Conservation (phyloP, 2,329 filamentous ascomycete genomes). For the Colletotrichum liaoningense region DNA sequence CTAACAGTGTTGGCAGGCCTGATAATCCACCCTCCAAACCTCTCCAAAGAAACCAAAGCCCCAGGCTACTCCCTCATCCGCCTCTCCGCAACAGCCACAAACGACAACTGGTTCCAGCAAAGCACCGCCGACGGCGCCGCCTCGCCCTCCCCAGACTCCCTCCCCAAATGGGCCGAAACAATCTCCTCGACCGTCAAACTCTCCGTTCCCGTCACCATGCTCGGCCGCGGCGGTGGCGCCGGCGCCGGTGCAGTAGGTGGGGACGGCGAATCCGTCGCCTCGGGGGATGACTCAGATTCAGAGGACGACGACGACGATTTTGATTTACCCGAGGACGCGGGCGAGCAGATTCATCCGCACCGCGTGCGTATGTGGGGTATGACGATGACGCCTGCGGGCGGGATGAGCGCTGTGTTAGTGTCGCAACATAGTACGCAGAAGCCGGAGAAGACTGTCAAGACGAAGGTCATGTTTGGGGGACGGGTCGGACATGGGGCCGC, state of each 20-base stretch:
- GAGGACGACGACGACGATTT: slow-evolving; percentile 44
- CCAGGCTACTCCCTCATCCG: slow-evolving; percentile 65
- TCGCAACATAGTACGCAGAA: slow-evolving; percentile 61
- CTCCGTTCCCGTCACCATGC: slow-evolving; percentile 57
- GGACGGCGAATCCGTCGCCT: slow-evolving; percentile 30
- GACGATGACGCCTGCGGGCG: slow-evolving; percentile 61
- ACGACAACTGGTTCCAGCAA: slow-evolving; percentile 65
- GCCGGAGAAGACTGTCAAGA: slow-evolving; percentile 54
- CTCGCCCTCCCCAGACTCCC: slow-evolving; percentile 30
- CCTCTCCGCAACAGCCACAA: slow-evolving; percentile 62
- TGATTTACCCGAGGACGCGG: slow-evolving; percentile 46
- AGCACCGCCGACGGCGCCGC: slow-evolving; percentile 50
- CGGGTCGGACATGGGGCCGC: background rate
- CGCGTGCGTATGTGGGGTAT: slow-evolving; percentile 66
- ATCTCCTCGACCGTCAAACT: slow-evolving; percentile 57
- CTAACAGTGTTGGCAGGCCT: slow-evolving; percentile 51
- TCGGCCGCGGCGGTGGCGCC: slow-evolving; percentile 48
- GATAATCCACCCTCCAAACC: slow-evolving; percentile 55
- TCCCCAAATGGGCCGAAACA: slow-evolving; percentile 57
- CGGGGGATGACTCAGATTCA: slow-evolving; percentile 36
- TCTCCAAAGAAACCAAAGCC: slow-evolving; percentile 42
- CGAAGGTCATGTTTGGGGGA: slow-evolving; percentile 51
- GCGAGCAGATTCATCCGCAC: slow-evolving; percentile 58
- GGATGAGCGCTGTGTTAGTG: slow-evolving; percentile 62
- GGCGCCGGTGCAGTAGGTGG: slow-evolving; percentile 43